Percentiles rank a stretch among this genome's conserved stretches.
These are phyloP conservation scores for Elaeis guineensis DNA, from an alignment of 176 grass and related monocot species.

Conservation along the genomic window DNA sequence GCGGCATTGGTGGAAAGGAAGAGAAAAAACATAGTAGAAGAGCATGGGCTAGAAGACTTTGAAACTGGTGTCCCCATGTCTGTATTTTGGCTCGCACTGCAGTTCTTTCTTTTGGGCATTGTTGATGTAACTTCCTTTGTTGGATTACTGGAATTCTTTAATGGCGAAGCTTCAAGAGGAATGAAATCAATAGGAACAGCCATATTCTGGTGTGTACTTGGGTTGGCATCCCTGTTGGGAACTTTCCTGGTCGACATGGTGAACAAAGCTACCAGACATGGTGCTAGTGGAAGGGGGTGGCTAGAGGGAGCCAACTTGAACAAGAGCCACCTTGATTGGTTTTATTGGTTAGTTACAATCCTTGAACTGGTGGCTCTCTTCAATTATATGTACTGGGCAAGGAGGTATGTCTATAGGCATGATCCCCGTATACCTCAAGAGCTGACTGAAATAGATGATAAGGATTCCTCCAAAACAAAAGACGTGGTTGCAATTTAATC, in stretches of 20 bases:
- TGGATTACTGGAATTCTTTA: conserved; percentile 61
- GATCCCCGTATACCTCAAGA: conserved; percentile 16
- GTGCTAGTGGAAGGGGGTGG: conserved; percentile 37
- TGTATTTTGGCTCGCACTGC: conserved; percentile 40
- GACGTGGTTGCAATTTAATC: no score
- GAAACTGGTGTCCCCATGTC: conserved; percentile 43
- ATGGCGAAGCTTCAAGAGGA: conserved; percentile 34
- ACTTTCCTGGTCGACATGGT: conserved; percentile 31
- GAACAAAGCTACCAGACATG: conserved; percentile 39
- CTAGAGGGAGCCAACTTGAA: conserved; percentile 50
- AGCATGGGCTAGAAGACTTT: neutral
- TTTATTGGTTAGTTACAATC: conserved; percentile 40
- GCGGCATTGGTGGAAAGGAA: conserved; percentile 65
- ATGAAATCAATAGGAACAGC: conserved; percentile 57
- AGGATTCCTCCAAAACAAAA: no score
- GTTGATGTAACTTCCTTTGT: conserved; percentile 49
- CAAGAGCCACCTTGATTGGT: conserved; percentile 46
- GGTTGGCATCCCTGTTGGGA: conserved; percentile 30
- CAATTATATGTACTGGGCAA: conserved; percentile 66
- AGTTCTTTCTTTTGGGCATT: conserved; percentile 51
- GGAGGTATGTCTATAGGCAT: conserved; percentile 57
- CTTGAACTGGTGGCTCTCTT: conserved; percentile 41
- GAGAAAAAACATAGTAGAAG: conserved; percentile 26
- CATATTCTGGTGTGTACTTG: conserved; percentile 47
- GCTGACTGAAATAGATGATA: no score